phyloP scores from a whole-genome alignment of 129 eudicot species.

The Chrysanthemum makinoi region DNA sequence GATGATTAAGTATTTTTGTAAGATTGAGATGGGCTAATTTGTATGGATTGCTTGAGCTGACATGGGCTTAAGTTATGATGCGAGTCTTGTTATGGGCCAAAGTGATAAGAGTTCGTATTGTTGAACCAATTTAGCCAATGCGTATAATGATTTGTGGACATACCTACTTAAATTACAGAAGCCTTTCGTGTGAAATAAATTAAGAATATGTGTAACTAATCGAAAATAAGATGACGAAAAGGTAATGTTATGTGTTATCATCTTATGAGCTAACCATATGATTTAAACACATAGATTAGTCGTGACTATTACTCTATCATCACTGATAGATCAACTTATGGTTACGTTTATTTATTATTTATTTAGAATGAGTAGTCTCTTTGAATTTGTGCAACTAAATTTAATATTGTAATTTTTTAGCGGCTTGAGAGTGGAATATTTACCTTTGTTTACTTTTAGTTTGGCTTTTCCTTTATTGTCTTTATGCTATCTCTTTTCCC shows the following conservation, averaged over 20 bases:
- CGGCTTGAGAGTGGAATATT: constrained; percentile 1
- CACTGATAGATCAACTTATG: no score
- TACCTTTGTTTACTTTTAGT: constrained; percentile 6
- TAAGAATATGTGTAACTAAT: no score
- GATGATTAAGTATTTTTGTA: no score
- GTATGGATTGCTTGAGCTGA: background rate
- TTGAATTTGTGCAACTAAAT: background rate
- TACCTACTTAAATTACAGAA: no score
- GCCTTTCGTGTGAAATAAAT: no score
- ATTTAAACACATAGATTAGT: no score
- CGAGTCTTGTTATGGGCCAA: background rate
- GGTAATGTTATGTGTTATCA: no score
- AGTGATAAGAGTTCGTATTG: background rate
- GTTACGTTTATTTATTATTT: background rate
- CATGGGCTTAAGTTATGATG: background rate
- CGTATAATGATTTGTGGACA: background rate
- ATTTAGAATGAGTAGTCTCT: background rate
- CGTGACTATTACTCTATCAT: no score
- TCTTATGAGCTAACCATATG: no score
- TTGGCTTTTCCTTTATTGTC: constrained; percentile 21
- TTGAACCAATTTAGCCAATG: background rate
- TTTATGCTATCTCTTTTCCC: constrained; percentile 16
- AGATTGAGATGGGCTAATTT: background rate
- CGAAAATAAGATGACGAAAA: no score
- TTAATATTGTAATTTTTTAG: background rate